Base-by-base conservation (phyloP, 345 rosid species). In the Linum tenue region DNA sequence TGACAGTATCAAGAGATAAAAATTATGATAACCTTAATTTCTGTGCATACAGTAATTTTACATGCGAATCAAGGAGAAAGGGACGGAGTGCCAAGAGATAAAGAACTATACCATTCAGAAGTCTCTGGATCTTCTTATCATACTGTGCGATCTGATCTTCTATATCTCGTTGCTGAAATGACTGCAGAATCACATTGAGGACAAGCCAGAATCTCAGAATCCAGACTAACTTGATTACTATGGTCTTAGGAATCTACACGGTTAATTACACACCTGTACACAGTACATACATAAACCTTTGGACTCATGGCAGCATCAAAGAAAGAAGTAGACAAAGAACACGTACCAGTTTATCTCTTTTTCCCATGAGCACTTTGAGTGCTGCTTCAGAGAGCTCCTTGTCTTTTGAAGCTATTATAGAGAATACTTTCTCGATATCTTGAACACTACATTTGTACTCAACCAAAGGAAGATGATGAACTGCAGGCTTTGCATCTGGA, bases 131-230 rank as follows among this genome's bases (percentile, higher is more conserved):
- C 61, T 63, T 39, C 66, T 73, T 75, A 72, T 88, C 91, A 61
- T 80, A 85, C 64, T 72, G 62, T 61, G 89, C 90, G 79, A 91
- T 84, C 71, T 84, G 86, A 61, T 86, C 91, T 72, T 84, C 85
- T 16, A 88, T 75, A 36, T 67, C 31, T 11, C 94, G 81, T n/a
- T 66, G 91, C 76, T 85, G 84, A 65, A 75, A 74, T 73, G 76
- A 76, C 97, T 91, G 89, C 68, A 81, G 50, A 40, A 59, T 67
- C 31, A 67, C 58, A 53, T 5, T 48, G n/a, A 9, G 50, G 55
- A 57, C 14, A 60, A 42, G 17, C 16, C 14, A 70, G 8, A 51
- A 6, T 48, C 0, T 37, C 5, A n/a, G 7, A 36, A 37, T 9
- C 2, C 5, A 38, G 31, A 22, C 31, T 22, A 22, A 22, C 31